Evolutionary conservation across 2,329 filamentous ascomycete genomes (phyloP), one percentile per base, ranked within the genome.

Genomic region (Metarhizium sp.): DNA sequence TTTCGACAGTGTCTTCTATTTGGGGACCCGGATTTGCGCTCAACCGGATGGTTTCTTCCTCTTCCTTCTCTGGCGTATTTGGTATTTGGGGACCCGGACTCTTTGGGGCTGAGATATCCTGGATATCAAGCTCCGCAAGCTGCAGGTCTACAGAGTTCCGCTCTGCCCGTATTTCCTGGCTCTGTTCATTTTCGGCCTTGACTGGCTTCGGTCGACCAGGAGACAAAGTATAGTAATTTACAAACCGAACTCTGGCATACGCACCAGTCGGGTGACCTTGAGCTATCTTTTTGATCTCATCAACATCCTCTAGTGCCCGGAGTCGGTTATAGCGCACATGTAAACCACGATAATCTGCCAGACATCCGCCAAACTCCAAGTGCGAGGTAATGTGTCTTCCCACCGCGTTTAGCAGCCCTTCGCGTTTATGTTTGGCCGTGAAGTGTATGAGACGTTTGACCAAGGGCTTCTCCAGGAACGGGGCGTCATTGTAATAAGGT

Each of bases 171-270:
- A 29, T 6, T 11, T 48, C 53, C 20, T 54, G 6, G n/a, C 8
- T n/a, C 10, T 36, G 30, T 11, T 2, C 36, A 30, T 48, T 34
- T 14, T 52, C 53, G 38, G 47, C 50, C 36, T 65, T 64, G 18
- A 64, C 61, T 4, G 60, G 54, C 61, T 87, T 91, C 2, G 79
- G 78, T 57, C 82, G 78, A 3, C 91, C 91, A 10, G 87, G 86
- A 60, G 88, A 91, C n/a, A 88, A 80, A 1, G 91, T 95, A 66
- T 92, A 96, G 67, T 95, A 96, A 66, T 96, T 96, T 56, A 90
- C 78, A 63, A 96, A 96, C 16, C 90, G 80, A 11, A 94, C 81
- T 53, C 86, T 76, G 2, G 75, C 73, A 2, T 73, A 63, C 3
- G 72, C 57, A 2, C 57, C 57, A 13, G 52, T 42, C 2, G 60